Base-by-base conservation (phyloP, 768 basidiomycete genomes). In the Mycena belliarum region DNA sequence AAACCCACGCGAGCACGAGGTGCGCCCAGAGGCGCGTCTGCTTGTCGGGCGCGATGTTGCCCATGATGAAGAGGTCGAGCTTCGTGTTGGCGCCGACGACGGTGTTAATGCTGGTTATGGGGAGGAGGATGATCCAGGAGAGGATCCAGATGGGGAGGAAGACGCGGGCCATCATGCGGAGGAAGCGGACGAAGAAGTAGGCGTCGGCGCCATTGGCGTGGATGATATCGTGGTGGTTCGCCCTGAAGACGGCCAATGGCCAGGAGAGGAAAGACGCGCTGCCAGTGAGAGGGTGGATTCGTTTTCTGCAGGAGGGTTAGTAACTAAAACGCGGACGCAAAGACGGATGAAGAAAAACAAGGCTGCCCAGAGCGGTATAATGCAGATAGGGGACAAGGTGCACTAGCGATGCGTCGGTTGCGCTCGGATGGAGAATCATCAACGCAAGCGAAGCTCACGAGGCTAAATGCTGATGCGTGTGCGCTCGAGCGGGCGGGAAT, bases 101-200 rank as follows among this genome's bases (percentile, higher is more conserved):
- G 0, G 86, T 88, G 51, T 78, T 75, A 49, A 83, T 83, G 24
- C 82, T 73, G 6, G 87, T 83, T 64, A 90, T 72, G 21, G 96
- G 96, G 1, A 98, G 74, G 29, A 98, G 82, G 55, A 97, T 77
- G 48, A 75, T 68, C 95, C 96, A 98, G 2, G 93, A 91, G 28
- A 98, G 26, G 47, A 93, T 60, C 95, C 93, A 99, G 66, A 97
- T 92, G 23, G 97, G 95, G 7, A 95, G 65, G 69, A 98, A 80
- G 24, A 95, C 75, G 63, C 86, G 82, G 48, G 85, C 70, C 84
- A 97, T 89, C 79, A 98, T 86, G 47, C 88, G 84, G 26, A 92
- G 78, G 71, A 91, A 98, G 51, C 93, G 89, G 43, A 97, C 87
- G 65, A 91, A 99, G 68, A 95, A 88, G 75, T 96, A 99, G 16